phyloP scores from a whole-genome alignment of 768 basidiomycete genomes.

The Leccinellum luteum region DNA sequence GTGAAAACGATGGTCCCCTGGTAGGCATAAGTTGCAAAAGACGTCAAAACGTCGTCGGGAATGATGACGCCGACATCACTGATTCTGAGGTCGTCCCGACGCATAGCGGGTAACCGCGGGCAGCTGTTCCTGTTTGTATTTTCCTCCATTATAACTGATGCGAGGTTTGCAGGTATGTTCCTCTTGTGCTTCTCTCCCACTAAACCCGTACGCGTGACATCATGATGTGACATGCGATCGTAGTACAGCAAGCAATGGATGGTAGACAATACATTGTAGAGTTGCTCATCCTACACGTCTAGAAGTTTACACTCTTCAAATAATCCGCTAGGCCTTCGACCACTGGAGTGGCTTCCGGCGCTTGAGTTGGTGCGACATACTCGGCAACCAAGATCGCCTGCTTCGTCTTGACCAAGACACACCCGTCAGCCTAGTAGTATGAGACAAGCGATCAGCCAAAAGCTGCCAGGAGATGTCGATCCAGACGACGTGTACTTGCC shows the following conservation, averaged over 20 bases:
- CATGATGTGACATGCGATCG: not conserved
- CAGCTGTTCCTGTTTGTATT: no score
- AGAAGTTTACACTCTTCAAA: conserved; percentile 59
- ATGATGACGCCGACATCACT: no score
- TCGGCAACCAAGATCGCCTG: conserved; percentile 83
- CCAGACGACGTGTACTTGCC: conserved; percentile 41
- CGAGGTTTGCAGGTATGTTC: no score
- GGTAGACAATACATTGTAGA: not conserved
- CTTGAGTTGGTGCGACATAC: conserved; percentile 65
- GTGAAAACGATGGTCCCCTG: no score
- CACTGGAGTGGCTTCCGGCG: conserved; percentile 59
- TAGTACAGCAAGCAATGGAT: no score
- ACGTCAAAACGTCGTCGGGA: no score
- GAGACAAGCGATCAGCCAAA: not conserved
- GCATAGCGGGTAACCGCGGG: no score
- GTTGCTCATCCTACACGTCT: conserved; percentile 16
- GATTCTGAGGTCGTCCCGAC: no score
- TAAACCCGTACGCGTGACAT: no score
- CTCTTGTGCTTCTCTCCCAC: no score
- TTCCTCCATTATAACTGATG: no score
- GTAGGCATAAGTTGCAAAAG: no score
- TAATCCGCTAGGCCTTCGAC: conserved; percentile 78
- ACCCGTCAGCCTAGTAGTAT: conserved; percentile 63
- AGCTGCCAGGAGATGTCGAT: not conserved
- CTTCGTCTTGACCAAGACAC: conserved; percentile 71